Base-by-base conservation (phyloP, 139 green algal species). In the Tetraselmis chui region DNA sequence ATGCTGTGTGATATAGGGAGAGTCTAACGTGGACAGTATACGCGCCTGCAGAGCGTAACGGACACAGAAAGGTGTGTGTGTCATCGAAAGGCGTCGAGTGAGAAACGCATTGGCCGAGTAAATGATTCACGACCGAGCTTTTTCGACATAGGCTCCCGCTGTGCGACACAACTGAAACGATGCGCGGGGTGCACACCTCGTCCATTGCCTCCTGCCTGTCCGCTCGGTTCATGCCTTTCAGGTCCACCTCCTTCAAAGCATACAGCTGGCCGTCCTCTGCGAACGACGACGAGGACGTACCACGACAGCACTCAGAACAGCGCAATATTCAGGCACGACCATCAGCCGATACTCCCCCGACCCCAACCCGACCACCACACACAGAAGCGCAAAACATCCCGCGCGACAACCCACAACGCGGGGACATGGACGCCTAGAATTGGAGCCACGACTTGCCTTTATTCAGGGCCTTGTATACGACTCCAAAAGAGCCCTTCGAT, bases 201-300 rank as follows among this genome's bases (percentile, higher is more conserved):
- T 95, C 90, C 27, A 94, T 92, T 18, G 89, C 87, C 59, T 92
- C 88, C 58, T 92, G 81, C 0, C 89, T 85, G 2, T 94, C 89
- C 29, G 87, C 84, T 0, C 83, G 80, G 23, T 88, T 92, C 85
- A 93, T 89, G 24, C 84, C 83, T n/a, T 87, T 80, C 28, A 95
- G 82, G 31, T 89, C 85, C 0, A 95, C 90, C 85, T 93, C 85
- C 84, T 95, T 95, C 1, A 95, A 30, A 23, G 90, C 90, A 84
- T 90, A 93, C 27, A 90, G 83, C 0, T 84, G 75, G 24, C 87
- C 84, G 85, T 92, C 88, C 18, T 59, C 88, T 91, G 85, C 83
- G 82, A n/a, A n/a, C n/a, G n/a, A n/a, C n/a, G n/a, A n/a, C n/a
- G n/a, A n/a, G n/a, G n/a, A n/a, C n/a, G n/a, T n/a, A n/a, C n/a